Base-by-base conservation (phyloP, 345 rosid genomes). In the Salix brachista region DNA sequence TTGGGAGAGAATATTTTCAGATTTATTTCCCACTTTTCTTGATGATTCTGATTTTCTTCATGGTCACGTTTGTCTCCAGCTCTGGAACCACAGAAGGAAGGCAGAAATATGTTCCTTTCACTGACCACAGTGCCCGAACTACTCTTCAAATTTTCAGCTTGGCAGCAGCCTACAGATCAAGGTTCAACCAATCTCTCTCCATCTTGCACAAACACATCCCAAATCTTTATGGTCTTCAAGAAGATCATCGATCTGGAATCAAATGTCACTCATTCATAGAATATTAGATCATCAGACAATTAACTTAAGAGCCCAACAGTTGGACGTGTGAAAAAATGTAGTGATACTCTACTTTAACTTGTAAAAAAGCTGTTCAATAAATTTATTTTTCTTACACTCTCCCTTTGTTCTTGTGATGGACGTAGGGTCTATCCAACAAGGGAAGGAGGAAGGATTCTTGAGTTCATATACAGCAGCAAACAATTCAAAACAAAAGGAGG, bases 21-120 rank as follows among this genome's bases (percentile, higher is more conserved):
- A 9, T 70, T 74, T 50, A 18, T 61, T 61, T 41, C 0, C 23
- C 48, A 52, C 25, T 74, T 65, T n/a, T 26, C 17, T 81, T 21
- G 10, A 26, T 77, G 75, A 56, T 56, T 70, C 37, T 58, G 69
- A 67, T 65, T 9, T 5, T 37, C 13, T 56, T 76, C 32, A 3
- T n/a, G n/a, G 25, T 23, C 30, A 5, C 17, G 13, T 30, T 44
- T 71, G 23, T 70, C 26, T 68, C 28, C 19, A 95, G 99, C 85
- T 95, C 99, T 50, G 99, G 99, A 52, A 95, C 99, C 64, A 93
- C 99, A 19, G 97, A 93, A 61, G 97, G 97, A 36, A 87, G 94
- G 77, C 97, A 90, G 74, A 95, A 95, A 80, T 85, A 84, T 69
- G 89, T 93, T 23, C 99, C 99, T 9, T 95, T 95, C 78, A 91